These are phyloP conservation scores for Fusarium sp. DNA, from an alignment of 2,329 filamentous ascomycete genomes.

Conservation along the genomic window DNA sequence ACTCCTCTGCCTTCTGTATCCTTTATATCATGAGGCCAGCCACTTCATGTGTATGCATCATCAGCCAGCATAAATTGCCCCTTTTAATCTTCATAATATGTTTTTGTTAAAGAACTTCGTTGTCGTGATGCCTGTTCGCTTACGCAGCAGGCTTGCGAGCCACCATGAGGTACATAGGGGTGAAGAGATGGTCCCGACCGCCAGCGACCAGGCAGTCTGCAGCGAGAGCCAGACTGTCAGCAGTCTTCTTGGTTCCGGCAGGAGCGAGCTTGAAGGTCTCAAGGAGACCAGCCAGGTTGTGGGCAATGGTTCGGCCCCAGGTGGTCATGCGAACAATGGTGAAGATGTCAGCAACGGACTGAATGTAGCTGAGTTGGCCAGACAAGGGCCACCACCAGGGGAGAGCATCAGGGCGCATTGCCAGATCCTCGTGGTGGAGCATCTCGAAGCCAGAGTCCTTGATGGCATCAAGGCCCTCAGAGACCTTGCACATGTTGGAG, in stretches of 20 bases:
- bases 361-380: conserved; percentile 86
- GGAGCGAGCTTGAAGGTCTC: conserved; percentile 83
- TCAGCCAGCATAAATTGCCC: conserved; percentile 30
- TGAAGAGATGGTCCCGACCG: conserved; percentile 91
- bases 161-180: conserved; percentile 98
- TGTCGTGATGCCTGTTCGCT: conserved; percentile 8
- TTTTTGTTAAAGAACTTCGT: conserved; percentile 27
- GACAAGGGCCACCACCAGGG: conserved; percentile 97
- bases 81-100: conserved; percentile 33
- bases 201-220: conserved; percentile 89
- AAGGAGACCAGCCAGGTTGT: conserved; percentile 80
- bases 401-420: conserved; percentile 77
- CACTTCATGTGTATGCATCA: conserved; percentile 41
- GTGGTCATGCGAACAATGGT: conserved; percentile 92
- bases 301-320: conserved; percentile 79
- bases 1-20: conserved; percentile 38
- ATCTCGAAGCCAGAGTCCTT: conserved; percentile 89
- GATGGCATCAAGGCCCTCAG: conserved; percentile 85
- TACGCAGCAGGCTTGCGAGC: conserved; percentile 78
- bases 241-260: conserved; percentile 91
- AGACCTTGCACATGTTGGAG: conserved; percentile 93
- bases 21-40: conserved; percentile 32
- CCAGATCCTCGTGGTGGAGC: conserved; percentile 86
- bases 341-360: conserved; percentile 81
- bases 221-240: conserved; percentile 84